These are phyloP conservation scores for Macrotyloma uniflorum DNA, from an alignment of 306 rosid species.

Conservation along the genomic window DNA sequence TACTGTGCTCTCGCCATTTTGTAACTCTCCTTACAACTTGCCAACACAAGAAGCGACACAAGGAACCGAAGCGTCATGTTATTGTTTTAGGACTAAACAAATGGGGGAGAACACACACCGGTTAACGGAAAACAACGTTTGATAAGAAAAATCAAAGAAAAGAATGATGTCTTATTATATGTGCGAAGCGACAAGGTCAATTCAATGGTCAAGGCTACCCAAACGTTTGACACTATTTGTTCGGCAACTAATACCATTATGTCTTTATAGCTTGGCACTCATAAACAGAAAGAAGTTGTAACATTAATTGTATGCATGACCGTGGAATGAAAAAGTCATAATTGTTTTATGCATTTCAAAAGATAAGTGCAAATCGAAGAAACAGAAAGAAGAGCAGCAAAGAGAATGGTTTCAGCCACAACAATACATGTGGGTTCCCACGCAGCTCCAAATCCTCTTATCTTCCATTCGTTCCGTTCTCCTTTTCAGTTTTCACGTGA, in stretches of 20 bases:
- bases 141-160: not conserved
- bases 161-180: not conserved
- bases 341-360: too few relatives aligned
- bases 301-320: not conserved
- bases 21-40: conserved; percentile 3
- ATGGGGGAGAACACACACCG: not conserved
- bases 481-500: not conserved
- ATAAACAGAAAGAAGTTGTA: not conserved
- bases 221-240: not conserved
- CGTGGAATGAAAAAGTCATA: not conserved
- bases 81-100: not conserved
- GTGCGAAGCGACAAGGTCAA: not conserved
- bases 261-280: not conserved
- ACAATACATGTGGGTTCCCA: not conserved
- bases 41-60: conserved; percentile 12
- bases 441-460: not conserved
- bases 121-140: not conserved
- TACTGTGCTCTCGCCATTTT: conserved; percentile 33
- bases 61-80: conserved; percentile 32
- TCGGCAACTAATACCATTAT: not conserved
- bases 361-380: not conserved
- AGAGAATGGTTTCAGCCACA: not conserved
- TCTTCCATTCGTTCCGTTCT: not conserved
- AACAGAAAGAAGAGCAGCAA: not conserved
- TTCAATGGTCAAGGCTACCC: not conserved